These are phyloP conservation scores for Eustoma russellianum DNA, from an alignment of 257 asterid genomes.

Conservation along the genomic window DNA sequence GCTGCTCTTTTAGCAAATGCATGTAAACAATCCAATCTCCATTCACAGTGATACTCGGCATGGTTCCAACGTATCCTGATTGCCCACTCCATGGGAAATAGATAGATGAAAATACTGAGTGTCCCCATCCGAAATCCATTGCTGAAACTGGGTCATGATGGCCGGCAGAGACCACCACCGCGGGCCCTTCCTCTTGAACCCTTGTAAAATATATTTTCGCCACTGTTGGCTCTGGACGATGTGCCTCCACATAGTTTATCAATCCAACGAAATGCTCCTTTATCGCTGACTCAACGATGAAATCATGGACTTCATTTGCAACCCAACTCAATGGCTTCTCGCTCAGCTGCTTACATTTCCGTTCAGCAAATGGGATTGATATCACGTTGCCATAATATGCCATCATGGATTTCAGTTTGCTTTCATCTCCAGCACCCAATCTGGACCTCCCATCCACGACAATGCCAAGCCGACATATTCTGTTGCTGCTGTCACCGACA, in stretches of 20 bases:
- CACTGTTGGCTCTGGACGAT: conserved; percentile 34
- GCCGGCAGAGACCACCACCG: conserved; percentile 56
- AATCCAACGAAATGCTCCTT: conserved; percentile 56
- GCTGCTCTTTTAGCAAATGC: conserved; percentile 41
- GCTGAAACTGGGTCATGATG: conserved; percentile 23
- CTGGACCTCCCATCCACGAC: conserved; percentile 65
- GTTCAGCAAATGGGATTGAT: conserved; percentile 54
- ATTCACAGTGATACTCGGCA: conserved; percentile 45
- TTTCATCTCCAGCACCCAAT: conserved; percentile 19
- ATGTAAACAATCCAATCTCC: conserved; percentile 67
- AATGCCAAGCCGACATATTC: conserved; percentile 36
- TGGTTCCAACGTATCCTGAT: conserved; percentile 58
- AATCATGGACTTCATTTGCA: conserved; percentile 37
- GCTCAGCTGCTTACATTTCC: conserved; percentile 20
- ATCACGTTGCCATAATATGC: conserved; percentile 53
- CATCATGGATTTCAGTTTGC: too few relatives aligned
- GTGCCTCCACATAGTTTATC: conserved; percentile 66
- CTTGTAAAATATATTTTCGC: conserved; percentile 31
- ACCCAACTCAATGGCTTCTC: conserved; percentile 35
- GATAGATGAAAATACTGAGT: conserved; percentile 40
- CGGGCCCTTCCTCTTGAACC: conserved; percentile 40
- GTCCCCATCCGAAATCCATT: conserved; percentile 50
- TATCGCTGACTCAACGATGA: conserved; percentile 21
- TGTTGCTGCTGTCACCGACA: not conserved
- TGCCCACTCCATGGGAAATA: conserved; percentile 61